Percentiles rank a stretch among this genome's conserved stretches.
Conservation (phyloP, 257 asterid species). For the Solanum arcanum region DNA sequence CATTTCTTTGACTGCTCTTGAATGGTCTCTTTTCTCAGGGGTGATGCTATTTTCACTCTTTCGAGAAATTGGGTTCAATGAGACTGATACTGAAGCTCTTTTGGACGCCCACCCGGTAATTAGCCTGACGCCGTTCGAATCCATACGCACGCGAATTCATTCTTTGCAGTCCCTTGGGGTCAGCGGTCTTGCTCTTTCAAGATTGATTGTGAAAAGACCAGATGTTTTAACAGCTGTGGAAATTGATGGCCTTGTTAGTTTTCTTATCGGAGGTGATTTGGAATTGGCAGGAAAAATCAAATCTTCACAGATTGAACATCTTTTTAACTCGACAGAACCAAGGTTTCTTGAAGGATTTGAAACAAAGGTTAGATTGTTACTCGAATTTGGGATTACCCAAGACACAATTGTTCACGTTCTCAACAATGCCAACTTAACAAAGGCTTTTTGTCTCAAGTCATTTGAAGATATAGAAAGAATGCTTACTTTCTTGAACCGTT, state of each 20-base stretch:
- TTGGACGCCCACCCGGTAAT: slow-evolving; percentile 29
- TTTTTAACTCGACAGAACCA: slow-evolving; percentile 35
- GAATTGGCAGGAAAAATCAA: slow-evolving; percentile 46
- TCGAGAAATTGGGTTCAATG: slow-evolving; percentile 56
- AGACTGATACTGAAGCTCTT: slow-evolving; percentile 46
- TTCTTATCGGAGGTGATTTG: slow-evolving; percentile 21
- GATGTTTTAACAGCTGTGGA: slow-evolving; percentile 46
- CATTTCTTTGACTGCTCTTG: neutral
- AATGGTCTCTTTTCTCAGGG: slow-evolving; percentile 20
- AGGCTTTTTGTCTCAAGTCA: slow-evolving; percentile 55
- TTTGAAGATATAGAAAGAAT: slow-evolving; percentile 46
- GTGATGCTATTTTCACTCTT: slow-evolving; percentile 33
- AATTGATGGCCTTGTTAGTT: slow-evolving; percentile 21
- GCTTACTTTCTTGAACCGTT: slow-evolving; percentile 51
- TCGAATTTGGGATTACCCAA: slow-evolving; percentile 40
- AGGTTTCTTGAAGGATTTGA: slow-evolving; percentile 49
- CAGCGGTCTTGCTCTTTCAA: slow-evolving; percentile 35
- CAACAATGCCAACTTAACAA: slow-evolving; percentile 46
- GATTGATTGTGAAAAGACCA: slow-evolving; percentile 46
- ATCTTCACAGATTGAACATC: slow-evolving; percentile 43
- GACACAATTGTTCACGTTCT: slow-evolving; percentile 63
- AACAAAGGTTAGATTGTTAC: slow-evolving; percentile 42
- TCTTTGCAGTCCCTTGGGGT: slow-evolving; percentile 47
- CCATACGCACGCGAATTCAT: slow-evolving; percentile 33
- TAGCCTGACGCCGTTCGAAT: slow-evolving; percentile 29